Conservation (phyloP, 257 asterid species). For the Gynochthodes officinalis region DNA sequence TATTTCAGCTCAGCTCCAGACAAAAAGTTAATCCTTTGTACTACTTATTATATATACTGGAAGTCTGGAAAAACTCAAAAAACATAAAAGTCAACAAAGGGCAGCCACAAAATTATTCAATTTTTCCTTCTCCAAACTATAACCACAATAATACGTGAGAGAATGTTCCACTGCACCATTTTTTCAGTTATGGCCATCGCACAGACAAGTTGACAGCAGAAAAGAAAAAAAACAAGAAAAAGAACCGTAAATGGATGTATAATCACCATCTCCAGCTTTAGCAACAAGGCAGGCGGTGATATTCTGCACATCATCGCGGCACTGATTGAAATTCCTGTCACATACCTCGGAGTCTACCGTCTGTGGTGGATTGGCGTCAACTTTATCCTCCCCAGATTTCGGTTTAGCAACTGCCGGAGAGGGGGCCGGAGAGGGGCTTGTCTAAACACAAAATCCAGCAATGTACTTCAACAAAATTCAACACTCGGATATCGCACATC, state of each 20-base stretch:
- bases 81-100: neutral
- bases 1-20: conserved; percentile 1
- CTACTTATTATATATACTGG: neutral
- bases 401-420: conserved; percentile 1
- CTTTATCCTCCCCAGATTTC: conserved; percentile 2
- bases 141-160: neutral
- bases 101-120: neutral
- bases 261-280: conserved; percentile 32
- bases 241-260: neutral
- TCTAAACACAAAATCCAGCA: conserved; percentile 14
- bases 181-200: neutral
- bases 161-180: neutral
- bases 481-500: too few species aligned
- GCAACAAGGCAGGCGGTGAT: conserved; percentile 57
- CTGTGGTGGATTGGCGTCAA: conserved; percentile 3
- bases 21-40: neutral
- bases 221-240: neutral
- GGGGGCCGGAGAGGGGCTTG: conserved; percentile 21
- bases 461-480: neutral
- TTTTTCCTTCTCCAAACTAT: neutral
- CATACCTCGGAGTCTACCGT: conserved; percentile 18
- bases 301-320: conserved; percentile 34
- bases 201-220: neutral
- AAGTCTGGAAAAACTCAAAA: neutral
- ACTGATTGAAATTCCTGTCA: conserved; percentile 30